Evolutionary conservation across 2,329 filamentous ascomycete genomes (phyloP), one percentile per base, ranked within the genome.

Genomic region (Septoria petroselini): DNA sequence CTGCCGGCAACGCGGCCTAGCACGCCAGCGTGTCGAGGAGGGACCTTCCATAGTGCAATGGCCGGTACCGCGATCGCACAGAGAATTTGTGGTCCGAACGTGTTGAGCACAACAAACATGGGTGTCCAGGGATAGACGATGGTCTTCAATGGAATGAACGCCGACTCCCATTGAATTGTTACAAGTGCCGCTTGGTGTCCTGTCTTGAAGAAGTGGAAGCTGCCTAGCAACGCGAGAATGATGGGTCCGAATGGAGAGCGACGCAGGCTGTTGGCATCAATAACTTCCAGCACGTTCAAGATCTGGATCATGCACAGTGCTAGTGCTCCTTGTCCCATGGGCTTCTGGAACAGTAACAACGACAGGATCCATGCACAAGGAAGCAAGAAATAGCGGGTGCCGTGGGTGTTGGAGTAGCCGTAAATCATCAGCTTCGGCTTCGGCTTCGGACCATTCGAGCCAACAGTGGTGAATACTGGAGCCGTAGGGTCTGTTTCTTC

Each of bases 141-240:
- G 4, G 81, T 82, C 51, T 85, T 82, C 6, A 97, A 78, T 0
- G 91, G 87, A 58, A 98, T 88, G 71, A 98, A 98, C 2, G 90
- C 91, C 15, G 82, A 81, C 71, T 98, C 93, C 93, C 93, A 98
- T 66, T 98, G 93, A 64, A 98, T 91, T 58, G 83, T 88, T 59
- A 84, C 80, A 18, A 95, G 79, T 0, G 84, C 86, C 9, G 91
- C 91, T 71, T 97, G 91, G 70, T 98, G 93, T 54, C 93, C 93
- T 0, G 93, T 98, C 67, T 95, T 96, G 81, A 98, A 98, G 75
- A 84, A 98, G 74, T 96, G 85, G 70, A 91, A 95, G 63, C 86
- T 89, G 52, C 91, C 93, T 1, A 98, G 81, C n/a, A 97, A 73
- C 8, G 84, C 91, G 19, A 97, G 80, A 55, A 94, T 78, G 31